Conservation (phyloP, 805 yeast genomes). For the Saturnispora kantuleensis region DNA sequence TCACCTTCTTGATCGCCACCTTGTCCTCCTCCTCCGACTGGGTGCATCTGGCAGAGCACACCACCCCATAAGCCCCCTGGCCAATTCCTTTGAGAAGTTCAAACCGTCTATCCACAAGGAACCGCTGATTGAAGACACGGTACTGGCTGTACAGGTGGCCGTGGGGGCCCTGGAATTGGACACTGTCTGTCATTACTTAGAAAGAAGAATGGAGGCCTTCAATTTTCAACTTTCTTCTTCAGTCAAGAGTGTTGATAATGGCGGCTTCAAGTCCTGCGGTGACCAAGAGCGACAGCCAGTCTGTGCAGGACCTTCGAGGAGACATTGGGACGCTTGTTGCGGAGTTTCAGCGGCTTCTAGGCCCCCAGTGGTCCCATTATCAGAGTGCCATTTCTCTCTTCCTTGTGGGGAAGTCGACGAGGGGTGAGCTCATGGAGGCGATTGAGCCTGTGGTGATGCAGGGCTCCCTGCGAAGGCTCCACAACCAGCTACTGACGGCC, state of each 20-base stretch:
- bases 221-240: no score
- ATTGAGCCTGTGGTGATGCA: slow-evolving; percentile 45
- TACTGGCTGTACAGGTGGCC: slow-evolving; percentile 25
- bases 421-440: slow-evolving; percentile 57
- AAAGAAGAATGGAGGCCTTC: neutral
- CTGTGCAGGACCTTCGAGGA: slow-evolving; percentile 17
- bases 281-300: no score
- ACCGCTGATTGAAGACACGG: slow-evolving; percentile 78
- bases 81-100: slow-evolving; percentile 89
- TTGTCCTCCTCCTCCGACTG: slow-evolving; percentile 65
- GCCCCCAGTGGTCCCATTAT: slow-evolving; percentile 78
- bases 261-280: no score
- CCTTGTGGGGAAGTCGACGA: slow-evolving; percentile 67
- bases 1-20: slow-evolving; percentile 93
- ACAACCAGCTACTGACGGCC: slow-evolving; percentile 73
- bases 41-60: slow-evolving; percentile 82
- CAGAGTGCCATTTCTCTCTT: slow-evolving; percentile 71
- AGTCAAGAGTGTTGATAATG: no score
- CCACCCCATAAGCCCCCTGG: slow-evolving; percentile 97
- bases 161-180: neutral
- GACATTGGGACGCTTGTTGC: slow-evolving; percentile 60
- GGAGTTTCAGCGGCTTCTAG: slow-evolving; percentile 64
- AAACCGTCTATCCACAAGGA: slow-evolving; percentile 81
- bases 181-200: slow-evolving; percentile 2
- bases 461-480: slow-evolving; percentile 45